Conservation (phyloP, 2,329 filamentous ascomycete genomes). For the Trichoderma polysporum region DNA sequence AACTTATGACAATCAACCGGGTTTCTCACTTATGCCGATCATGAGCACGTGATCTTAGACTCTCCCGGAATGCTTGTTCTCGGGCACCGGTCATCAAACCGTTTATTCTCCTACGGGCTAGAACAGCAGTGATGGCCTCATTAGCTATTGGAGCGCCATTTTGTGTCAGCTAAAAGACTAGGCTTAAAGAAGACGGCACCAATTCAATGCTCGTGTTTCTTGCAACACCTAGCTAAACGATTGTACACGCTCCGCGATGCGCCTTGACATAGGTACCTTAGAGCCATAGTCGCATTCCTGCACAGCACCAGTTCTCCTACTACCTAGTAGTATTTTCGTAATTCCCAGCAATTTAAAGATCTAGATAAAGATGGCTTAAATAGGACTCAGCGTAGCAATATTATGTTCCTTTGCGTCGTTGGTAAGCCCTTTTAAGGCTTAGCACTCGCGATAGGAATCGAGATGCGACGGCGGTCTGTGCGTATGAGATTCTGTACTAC, state of each 20-base stretch:
- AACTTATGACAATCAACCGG: too few relatives aligned
- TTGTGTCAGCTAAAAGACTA: neutral
- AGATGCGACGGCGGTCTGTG: constrained; percentile 2
- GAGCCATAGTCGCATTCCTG: too few relatives aligned
- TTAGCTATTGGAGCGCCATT: neutral
- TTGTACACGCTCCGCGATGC: too few relatives aligned
- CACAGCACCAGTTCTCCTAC: too few relatives aligned
- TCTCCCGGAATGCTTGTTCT: neutral
- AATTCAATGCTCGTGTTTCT: too few relatives aligned
- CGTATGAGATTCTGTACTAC: neutral
- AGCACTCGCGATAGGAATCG: neutral
- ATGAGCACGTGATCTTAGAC: neutral
- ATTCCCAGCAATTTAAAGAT: neutral
- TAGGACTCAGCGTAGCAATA: neutral
- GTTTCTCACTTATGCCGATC: neutral
- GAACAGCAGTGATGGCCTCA: neutral
- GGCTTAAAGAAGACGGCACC: neutral
- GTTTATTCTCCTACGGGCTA: neutral
- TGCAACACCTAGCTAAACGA: too few relatives aligned
- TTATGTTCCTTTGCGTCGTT: neutral
- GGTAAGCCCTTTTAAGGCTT: neutral
- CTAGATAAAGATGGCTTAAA: neutral
- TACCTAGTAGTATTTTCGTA: too few relatives aligned
- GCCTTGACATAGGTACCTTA: too few relatives aligned
- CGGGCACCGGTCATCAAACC: neutral